Base-by-base conservation (phyloP, 805 yeast species). In the Pichia insulana region DNA sequence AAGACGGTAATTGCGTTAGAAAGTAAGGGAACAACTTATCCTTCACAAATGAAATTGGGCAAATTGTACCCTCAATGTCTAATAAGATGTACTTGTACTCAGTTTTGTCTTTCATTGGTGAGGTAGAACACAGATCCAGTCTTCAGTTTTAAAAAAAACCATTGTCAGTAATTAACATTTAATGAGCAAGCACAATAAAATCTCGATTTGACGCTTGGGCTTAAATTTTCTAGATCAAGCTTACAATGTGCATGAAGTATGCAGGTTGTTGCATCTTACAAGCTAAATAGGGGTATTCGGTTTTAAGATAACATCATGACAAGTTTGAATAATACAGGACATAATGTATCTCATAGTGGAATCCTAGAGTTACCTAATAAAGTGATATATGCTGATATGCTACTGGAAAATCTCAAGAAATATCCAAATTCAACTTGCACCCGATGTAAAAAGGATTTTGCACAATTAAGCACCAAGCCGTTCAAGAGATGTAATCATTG, bases 51-150 rank as follows among this genome's bases (percentile, higher is more conserved):
- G 89, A 71, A 17, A 89, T 88, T 3, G 96, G 89, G 56, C 97
- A 89, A 26, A 89, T 78, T 0, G 97, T 89, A 15, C 97, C 97
- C 57, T 89, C 97, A 30, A 87, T 86, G 51, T 86, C 95, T 6
- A 88, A 67, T 2, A 83, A 58, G 9, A 75, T 55, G 1, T 70
- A 49, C 1, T 40, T 34, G 20, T 46, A 49, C 2, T 33, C 11
- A 15, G 35, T 41, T 16, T 30, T 9, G 35, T 56, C 42, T 36
- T 54, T 33, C 58, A 55, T 33, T 41, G n/a, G n/a, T n/a, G n/a
- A n/a, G n/a, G n/a, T n/a, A n/a, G n/a, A n/a, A n/a, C n/a, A n/a
- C n/a, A n/a, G n/a, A n/a, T n/a, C n/a, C n/a, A n/a, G n/a, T n/a
- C n/a, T n/a, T n/a, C n/a, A n/a, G n/a, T n/a, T n/a, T n/a, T n/a